These are phyloP conservation scores for Fistulinella staudtii DNA, from an alignment of 1,284 basidiomycete species.

Conservation along the genomic window DNA sequence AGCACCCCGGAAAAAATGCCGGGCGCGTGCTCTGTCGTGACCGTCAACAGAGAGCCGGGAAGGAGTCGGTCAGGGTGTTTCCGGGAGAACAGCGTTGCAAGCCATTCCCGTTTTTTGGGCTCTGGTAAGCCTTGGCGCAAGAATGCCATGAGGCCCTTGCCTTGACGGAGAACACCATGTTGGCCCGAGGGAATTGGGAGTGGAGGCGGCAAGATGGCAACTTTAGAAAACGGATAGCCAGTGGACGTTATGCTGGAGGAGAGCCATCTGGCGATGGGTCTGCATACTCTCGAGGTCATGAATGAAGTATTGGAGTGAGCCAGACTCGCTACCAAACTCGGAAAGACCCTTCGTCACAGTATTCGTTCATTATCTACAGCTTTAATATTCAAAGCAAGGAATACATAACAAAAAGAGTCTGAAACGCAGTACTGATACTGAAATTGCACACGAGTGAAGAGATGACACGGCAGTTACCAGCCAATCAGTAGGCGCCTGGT, in stretches of 20 bases:
- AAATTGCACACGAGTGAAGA: conserved; percentile 9
- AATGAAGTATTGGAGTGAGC: not conserved
- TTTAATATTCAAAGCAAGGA: conserved; percentile 26
- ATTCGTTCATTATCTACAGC: conserved; percentile 24
- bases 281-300: conserved; percentile 7
- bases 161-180: conserved; percentile 47
- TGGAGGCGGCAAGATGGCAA: conserved; percentile 52
- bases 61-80: conserved; percentile 62
- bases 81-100: conserved; percentile 67
- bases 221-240: conserved; percentile 74
- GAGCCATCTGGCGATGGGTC: conserved; percentile 18
- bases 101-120: conserved; percentile 64
- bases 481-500: conserved; percentile 15
- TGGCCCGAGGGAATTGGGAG: conserved; percentile 41
- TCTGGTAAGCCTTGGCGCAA: conserved; percentile 63
- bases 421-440: conserved; percentile 12
- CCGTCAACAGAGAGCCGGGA: conserved; percentile 79
- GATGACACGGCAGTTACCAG: conserved; percentile 9
- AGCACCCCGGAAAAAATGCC: conserved; percentile 84
- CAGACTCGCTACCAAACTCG: conserved; percentile 16
- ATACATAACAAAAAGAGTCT: conserved; percentile 28
- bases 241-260: conserved; percentile 24
- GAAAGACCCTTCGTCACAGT: no score
- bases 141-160: conserved; percentile 78
- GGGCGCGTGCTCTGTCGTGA: conserved; percentile 68